These are phyloP conservation scores for Themeda triandra DNA, from an alignment of 176 grass and related monocot species.

Conservation along the genomic window DNA sequence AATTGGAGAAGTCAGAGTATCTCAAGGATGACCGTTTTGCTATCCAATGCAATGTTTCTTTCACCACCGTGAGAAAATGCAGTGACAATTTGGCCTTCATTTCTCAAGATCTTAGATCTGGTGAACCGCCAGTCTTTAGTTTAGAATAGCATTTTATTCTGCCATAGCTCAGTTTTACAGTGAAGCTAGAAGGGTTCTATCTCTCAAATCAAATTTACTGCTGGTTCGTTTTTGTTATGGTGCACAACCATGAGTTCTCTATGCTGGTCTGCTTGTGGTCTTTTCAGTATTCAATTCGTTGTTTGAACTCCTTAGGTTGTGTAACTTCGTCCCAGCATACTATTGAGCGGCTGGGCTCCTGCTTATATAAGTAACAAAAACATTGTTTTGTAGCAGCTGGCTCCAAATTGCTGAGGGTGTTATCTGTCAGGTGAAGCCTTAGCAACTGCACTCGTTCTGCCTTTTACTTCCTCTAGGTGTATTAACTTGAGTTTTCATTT, in stretches of 20 bases:
- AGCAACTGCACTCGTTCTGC: background rate
- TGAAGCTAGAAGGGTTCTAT: background rate
- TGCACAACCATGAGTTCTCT: background rate
- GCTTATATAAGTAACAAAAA: background rate
- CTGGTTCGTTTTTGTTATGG: background rate
- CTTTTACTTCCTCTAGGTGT: background rate
- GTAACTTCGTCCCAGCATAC: background rate
- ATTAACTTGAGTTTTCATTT: background rate
- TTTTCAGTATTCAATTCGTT: background rate
- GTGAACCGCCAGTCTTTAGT: background rate
- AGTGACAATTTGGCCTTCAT: background rate
- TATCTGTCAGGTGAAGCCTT: background rate
- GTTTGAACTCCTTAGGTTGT: background rate
- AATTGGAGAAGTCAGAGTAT: background rate
- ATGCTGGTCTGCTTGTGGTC: background rate
- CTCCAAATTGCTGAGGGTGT: background rate
- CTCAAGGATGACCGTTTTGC: background rate
- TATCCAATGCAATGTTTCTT: background rate
- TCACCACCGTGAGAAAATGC: background rate
- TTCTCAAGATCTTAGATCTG: background rate
- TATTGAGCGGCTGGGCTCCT: background rate
- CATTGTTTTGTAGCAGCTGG: background rate
- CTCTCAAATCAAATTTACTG: background rate
- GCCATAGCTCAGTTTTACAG: background rate
- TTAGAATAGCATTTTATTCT: background rate